Base-by-base conservation (phyloP, 106 monocot genomes). In the Dendrobium catenatum region DNA sequence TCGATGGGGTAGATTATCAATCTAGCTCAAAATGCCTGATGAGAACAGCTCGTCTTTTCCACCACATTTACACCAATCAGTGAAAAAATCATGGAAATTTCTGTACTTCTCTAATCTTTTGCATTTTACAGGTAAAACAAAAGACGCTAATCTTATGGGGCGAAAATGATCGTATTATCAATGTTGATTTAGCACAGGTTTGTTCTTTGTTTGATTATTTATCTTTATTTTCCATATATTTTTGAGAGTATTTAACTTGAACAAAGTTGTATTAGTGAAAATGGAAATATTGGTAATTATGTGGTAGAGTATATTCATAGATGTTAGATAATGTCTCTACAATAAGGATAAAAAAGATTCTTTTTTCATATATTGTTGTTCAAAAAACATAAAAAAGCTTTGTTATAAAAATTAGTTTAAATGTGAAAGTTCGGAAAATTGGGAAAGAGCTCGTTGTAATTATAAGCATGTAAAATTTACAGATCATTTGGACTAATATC, bases 141-240 rank as follows among this genome's bases (percentile, higher is more conserved):
- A 91, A 91, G 75, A 87, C 89, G 73, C 85, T 98, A 17, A 89
- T 98, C 78, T 85, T 98, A 81, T 94, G 94, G 94, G 97, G 97
- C 56, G 86, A 91, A 81, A 86, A 95, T 55, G 97, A 98, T 68
- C 78, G 66, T 41, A 83, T 98, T 29, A 81, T 93, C 66, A 86
- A 81, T 82, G 83, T 47, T 20, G 83, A 55, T 27, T 40, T 85
- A 49, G 94, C 91, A 80, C 77, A 79, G 88, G 97, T 98, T 79
- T 82, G 86, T 84, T 87, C 61, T 43, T 44, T 74, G 5, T 74
- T 43, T 74, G 43, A 74, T n/a, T 5, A 74, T 74, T 44, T 74
- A 40, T 72, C 15, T 33, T 72, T 11, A 51, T 51, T 51, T n/a
- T n/a, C n/a, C n/a, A n/a, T n/a, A n/a, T n/a, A n/a, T n/a, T n/a